Evolutionary conservation across 345 rosid genomes (phyloP).

Genomic region (Lumnitzera littorea): DNA sequence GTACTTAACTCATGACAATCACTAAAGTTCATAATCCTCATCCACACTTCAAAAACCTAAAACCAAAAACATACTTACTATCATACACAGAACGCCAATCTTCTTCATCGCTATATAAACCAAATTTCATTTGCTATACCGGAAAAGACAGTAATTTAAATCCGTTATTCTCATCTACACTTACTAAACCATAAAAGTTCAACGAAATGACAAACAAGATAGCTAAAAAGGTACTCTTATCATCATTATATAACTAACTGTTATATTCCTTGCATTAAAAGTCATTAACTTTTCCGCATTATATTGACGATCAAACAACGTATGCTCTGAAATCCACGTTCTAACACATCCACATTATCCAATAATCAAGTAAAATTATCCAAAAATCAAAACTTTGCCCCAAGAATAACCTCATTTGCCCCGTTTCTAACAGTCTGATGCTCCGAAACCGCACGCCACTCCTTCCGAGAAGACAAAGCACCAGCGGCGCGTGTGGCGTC

Average conservation of each 20-base stretch:
- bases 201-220: background rate
- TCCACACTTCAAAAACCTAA: background rate
- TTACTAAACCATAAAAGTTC: background rate
- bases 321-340: too few species aligned
- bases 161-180: background rate
- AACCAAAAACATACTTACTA: background rate
- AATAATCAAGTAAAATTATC: background rate
- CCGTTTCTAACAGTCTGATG: slow-evolving; percentile 48
- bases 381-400: background rate
- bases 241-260: too few species aligned
- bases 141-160: too few species aligned
- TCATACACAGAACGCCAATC: background rate
- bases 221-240: background rate
- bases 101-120: background rate
- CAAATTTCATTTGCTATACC: background rate
- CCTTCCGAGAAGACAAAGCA: slow-evolving; percentile 54
- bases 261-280: too few species aligned
- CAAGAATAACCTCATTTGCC: slow-evolving; percentile 45
- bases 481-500: slow-evolving; percentile 60
- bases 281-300: too few species aligned
- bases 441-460: slow-evolving; percentile 94
- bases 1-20: too few species aligned
- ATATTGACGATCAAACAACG: too few species aligned
- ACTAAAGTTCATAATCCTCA: too few species aligned
- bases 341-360: background rate